Base-by-base conservation (phyloP, 169 alveolate genomes). In the Plasmodium malariae region DNA sequence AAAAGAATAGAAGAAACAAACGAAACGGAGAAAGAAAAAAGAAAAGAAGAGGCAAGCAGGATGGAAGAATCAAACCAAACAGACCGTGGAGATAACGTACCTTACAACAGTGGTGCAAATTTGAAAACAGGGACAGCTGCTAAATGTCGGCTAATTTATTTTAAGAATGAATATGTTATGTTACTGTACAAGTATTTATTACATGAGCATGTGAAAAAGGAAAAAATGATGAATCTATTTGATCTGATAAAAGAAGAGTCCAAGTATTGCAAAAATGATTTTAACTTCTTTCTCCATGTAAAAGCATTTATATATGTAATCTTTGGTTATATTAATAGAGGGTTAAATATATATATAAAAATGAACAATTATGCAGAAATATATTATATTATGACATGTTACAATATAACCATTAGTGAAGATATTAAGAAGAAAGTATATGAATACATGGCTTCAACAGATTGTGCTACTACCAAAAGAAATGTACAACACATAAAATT, bases 181-280 rank as follows among this genome's bases (percentile, higher is more conserved):
- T 59, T 80, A 17, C 30, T 80, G 30, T 80, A 80, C 40, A 80
- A 57, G 26, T 48, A 80, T 51, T 43, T 80, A 36, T 59, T 80
- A 17, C 37, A 67, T 19, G 70, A 67, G 49, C 11, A 67, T 49
- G 76, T 51, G 7, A 28, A 80, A 59, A 68, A 60, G 19, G 32
- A 80, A 12, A 49, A 67, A 57, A 11, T 65, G 40, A 40, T 30
- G 14, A 48, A 78, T 28, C 30, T 78, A 57, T 78, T 63, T 30
- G 49, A 48, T 26, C 7, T 48, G 3, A 14, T 63, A 80, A 67
- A 80, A 32, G 19, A 59, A 0, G 24, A 54, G 5, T 11, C 63
- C 37, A 37, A 4, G 2, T 26, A 43, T 30, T 9, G 34, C 5
- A 62, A 45, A 36, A 28, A 49, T 11, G 32, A 12, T 30, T 19